These are phyloP conservation scores for Imleria badia DNA, from an alignment of 768 basidiomycete genomes.

Conservation along the genomic window DNA sequence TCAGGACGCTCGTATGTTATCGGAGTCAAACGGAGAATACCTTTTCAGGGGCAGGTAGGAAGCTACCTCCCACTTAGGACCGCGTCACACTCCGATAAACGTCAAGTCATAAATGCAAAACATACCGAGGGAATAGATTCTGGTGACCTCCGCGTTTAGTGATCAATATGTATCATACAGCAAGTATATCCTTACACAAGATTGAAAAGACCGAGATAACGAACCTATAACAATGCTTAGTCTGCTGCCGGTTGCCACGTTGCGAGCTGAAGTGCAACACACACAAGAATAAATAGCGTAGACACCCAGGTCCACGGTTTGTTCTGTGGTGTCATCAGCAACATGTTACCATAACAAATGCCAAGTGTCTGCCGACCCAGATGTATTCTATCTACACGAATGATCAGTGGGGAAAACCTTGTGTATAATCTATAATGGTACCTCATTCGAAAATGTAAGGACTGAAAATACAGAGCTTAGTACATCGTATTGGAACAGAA, in stretches of 20 bases:
- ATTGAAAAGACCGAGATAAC: slow-evolving; percentile 3
- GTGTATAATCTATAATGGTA: neutral
- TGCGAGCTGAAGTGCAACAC: neutral
- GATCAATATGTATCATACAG: too few relatives aligned
- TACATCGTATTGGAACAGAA: neutral
- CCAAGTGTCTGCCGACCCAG: neutral
- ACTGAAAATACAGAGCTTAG: neutral
- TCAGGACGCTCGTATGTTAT: neutral
- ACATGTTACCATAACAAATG: neutral
- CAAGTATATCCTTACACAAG: neutral
- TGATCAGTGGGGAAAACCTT: neutral
- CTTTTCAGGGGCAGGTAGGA: neutral
- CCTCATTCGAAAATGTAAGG: slow-evolving; percentile 10
- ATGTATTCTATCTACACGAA: slow-evolving; percentile 6
- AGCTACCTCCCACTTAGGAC: slow-evolving; percentile 1
- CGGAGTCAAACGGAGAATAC: neutral
- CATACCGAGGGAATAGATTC: neutral
- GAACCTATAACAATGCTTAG: slow-evolving; percentile 4
- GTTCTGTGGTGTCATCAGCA: neutral
- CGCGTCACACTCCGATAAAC: neutral
- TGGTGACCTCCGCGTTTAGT: neutral
- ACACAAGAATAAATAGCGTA: slow-evolving; percentile 4
- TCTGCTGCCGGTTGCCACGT: neutral
- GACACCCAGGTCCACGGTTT: slow-evolving; percentile 11
- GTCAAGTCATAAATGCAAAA: neutral